Base-by-base conservation (phyloP, 768 basidiomycete species). In the Coprinellus micaceus region DNA sequence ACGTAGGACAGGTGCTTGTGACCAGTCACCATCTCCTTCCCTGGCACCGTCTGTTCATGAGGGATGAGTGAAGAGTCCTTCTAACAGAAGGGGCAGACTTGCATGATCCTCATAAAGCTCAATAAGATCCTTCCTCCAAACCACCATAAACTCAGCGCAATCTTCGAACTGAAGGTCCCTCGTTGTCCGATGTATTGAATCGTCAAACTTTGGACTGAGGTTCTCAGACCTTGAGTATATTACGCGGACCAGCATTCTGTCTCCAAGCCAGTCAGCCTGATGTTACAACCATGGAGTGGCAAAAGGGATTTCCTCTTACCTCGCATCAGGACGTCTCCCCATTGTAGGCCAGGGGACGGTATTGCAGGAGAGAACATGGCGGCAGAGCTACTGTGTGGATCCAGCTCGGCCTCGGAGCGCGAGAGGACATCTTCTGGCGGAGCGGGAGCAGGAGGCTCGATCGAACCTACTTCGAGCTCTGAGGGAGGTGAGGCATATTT, bases 21-120 rank as follows among this genome's bases (percentile, higher is more conserved):
- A 4, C 86, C 84, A 1, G 71, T 71, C 19, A 89, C 54, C 73
- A 82, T 82, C 60, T 91, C 89, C 63, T 81, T 86, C 12, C 85
- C 77, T 3, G 89, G 88, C 3, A 85, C 69, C 58, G 69, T 74
- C 86, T 90, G 63, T 29, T n/a, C n/a, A n/a, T n/a, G n/a, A n/a
- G n/a, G n/a, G n/a, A n/a, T n/a, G n/a, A n/a, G n/a, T n/a, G n/a
- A n/a, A n/a, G n/a, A n/a, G n/a, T n/a, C n/a, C n/a, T n/a, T n/a
- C n/a, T n/a, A n/a, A n/a, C n/a, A 47, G 53, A 25, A 28, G 46
- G 39, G 55, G 29, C 22, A 43, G 58, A 54, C 86, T 57, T 61
- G 94, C 94, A 77, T 90, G 84, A 63, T 94, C 88, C 52, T 85
- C 80, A 66, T 96, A 97, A 19, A 98, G 71, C 67, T 98, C 94